Conservation (phyloP, 1,284 basidiomycete species). For the Marasmius tenuissimus region DNA sequence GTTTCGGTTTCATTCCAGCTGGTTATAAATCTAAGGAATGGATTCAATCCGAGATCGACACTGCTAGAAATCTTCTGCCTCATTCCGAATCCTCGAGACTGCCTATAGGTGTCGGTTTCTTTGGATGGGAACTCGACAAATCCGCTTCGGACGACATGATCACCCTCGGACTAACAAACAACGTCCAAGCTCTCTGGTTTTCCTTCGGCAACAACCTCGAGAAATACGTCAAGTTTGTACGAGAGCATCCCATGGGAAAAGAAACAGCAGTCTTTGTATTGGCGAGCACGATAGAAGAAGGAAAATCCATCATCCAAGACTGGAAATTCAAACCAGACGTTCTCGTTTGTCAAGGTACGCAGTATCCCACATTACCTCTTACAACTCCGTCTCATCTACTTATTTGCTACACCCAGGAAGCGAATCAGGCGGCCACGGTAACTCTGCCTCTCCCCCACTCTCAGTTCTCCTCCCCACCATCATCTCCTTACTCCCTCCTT, state of each 20-base stretch:
- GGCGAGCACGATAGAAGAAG: constrained; percentile 58
- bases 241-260: constrained; percentile 39
- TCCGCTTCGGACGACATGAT: constrained; percentile 33
- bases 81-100: constrained; percentile 30
- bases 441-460: constrained; percentile 52
- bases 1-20: not conserved
- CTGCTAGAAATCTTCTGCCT: constrained; percentile 43
- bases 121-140: constrained; percentile 68
- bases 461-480: constrained; percentile 60
- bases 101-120: constrained; percentile 72
- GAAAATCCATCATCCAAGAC: constrained; percentile 50
- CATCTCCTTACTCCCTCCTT: constrained; percentile 37
- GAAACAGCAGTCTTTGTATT: constrained; percentile 64
- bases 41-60: constrained; percentile 46
- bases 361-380: too few species aligned
- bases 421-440: constrained; percentile 77
- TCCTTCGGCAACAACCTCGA: constrained; percentile 62
- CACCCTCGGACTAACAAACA: constrained; percentile 54
- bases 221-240: constrained; percentile 61
- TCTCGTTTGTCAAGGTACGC: constrained; percentile 76
- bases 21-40: constrained; percentile 40
- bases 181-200: constrained; percentile 71
- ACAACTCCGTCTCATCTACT: too few species aligned
- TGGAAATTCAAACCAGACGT: constrained; percentile 61
- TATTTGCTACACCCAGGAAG: constrained; percentile 29